phyloP scores from a whole-genome alignment of 176 grass and related monocot genomes.

The Pontederia paniculata region DNA sequence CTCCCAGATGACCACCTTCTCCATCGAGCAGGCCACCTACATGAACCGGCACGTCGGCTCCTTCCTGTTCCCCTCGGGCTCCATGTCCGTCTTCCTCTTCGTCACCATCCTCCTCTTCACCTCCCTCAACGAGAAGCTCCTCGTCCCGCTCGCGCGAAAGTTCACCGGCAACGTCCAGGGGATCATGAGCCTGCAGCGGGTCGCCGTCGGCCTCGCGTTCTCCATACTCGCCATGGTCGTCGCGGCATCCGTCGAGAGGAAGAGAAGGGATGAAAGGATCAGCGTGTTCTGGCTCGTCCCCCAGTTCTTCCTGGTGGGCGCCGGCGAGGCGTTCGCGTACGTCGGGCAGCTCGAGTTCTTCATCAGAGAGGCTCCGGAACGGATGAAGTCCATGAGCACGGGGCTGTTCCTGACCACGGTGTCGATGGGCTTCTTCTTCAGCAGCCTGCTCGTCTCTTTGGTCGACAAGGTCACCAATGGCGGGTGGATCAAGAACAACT shows the following conservation, averaged over 20 bases:
- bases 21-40: slow-evolving; percentile 39
- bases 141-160: slow-evolving; percentile 32
- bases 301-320: background rate
- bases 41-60: slow-evolving; percentile 33
- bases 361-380: background rate
- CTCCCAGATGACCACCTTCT: slow-evolving; percentile 60
- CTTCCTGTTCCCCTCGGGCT: slow-evolving; percentile 36
- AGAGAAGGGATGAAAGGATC: background rate
- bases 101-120: slow-evolving; percentile 59
- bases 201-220: slow-evolving; percentile 34
- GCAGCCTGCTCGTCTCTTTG: background rate
- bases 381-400: slow-evolving; percentile 1
- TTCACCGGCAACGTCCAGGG: slow-evolving; percentile 32
- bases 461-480: slow-evolving; percentile 7
- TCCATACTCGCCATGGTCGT: slow-evolving; percentile 35
- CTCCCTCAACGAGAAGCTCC: slow-evolving; percentile 47
- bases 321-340: background rate
- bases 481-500: slow-evolving; percentile 28
- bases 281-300: slow-evolving; percentile 1
- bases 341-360: background rate
- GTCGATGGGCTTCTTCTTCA: background rate
- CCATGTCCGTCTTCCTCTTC: slow-evolving; percentile 47
- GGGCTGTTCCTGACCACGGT: background rate
- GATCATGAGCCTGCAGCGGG: slow-evolving; percentile 39
- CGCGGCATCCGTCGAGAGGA: slow-evolving; percentile 32